Conservation (phyloP, 140 eudicot species). For the Senecio squalidus region DNA sequence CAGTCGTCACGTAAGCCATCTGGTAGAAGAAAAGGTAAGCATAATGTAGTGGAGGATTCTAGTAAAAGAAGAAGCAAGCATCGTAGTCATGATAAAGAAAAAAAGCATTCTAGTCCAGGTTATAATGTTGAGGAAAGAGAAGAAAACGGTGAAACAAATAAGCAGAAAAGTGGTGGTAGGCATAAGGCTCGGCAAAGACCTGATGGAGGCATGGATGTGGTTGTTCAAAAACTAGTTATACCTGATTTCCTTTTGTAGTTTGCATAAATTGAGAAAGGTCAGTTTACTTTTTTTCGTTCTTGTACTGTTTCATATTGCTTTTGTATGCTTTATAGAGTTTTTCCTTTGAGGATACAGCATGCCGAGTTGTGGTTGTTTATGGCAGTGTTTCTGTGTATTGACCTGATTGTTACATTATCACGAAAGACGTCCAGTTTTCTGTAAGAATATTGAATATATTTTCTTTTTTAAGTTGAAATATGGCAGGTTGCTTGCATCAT, state of each 20-base stretch:
- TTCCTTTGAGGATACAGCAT: conserved; percentile 10
- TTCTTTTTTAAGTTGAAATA: no score
- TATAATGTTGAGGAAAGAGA: conserved; percentile 31
- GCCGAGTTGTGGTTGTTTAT: conserved; percentile 16
- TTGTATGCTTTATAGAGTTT: conserved; percentile 14
- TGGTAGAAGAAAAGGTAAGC: conserved; percentile 46
- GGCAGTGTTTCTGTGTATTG: conserved; percentile 16
- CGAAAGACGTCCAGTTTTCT: conserved; percentile 8
- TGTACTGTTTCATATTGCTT: conserved; percentile 8
- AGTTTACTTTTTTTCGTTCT: conserved; percentile 15
- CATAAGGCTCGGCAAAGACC: conserved; percentile 52
- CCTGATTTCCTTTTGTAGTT: conserved; percentile 87
- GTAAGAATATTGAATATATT: not conserved
- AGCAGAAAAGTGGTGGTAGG: conserved; percentile 48
- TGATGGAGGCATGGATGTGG: conserved; percentile 34
- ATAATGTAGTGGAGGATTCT: conserved; percentile 3
- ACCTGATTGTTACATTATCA: conserved; percentile 7
- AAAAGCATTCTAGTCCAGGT: conserved; percentile 34
- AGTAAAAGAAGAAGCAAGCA: conserved; percentile 58
- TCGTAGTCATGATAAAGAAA: conserved; percentile 49
- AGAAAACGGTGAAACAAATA: conserved; percentile 37
- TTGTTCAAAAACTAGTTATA: conserved; percentile 53
- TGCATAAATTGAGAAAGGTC: conserved; percentile 16
- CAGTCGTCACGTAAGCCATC: conserved; percentile 31
- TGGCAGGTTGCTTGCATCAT: no score